Evolutionary conservation across 345 rosid genomes (phyloP).

Genomic region (Syzygium oleosum): DNA sequence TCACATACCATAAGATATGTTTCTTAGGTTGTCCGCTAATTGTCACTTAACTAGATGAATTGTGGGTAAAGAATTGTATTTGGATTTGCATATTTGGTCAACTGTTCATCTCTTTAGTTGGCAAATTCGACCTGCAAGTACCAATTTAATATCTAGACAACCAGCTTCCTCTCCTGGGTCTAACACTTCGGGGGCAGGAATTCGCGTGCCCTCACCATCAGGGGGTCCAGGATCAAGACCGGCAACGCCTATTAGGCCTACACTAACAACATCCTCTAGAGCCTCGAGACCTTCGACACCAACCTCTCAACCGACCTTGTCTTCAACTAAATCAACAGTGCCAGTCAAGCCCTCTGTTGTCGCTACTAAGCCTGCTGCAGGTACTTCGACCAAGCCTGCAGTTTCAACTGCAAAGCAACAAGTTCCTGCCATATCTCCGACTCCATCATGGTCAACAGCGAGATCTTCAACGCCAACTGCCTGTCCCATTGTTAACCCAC

Average conservation of each 20-base stretch:
- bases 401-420: conserved; percentile 36
- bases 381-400: conserved; percentile 28
- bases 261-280: conserved; percentile 44
- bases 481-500: conserved; percentile 59
- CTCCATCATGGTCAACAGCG: conserved; percentile 69
- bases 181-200: conserved; percentile 47
- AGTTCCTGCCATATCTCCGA: conserved; percentile 70
- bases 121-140: conserved; percentile 54
- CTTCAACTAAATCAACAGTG: conserved; percentile 40
- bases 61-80: no score
- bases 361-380: conserved; percentile 23
- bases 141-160: conserved; percentile 50
- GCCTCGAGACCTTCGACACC: conserved; percentile 80
- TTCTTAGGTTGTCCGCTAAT: not conserved
- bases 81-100: no score
- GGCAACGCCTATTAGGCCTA: conserved; percentile 67
- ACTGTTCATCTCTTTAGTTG: conserved; percentile 25
- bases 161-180: conserved; percentile 61
- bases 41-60: not conserved
- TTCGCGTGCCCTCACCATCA: conserved; percentile 85
- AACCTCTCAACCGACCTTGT: conserved; percentile 52
- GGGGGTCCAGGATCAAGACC: conserved; percentile 97
- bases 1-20: not conserved
- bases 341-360: conserved; percentile 27
- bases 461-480: conserved; percentile 83